These are phyloP conservation scores for Nepenthes alata DNA, from an alignment of 179 eudicot species.

Conservation along the genomic window DNA sequence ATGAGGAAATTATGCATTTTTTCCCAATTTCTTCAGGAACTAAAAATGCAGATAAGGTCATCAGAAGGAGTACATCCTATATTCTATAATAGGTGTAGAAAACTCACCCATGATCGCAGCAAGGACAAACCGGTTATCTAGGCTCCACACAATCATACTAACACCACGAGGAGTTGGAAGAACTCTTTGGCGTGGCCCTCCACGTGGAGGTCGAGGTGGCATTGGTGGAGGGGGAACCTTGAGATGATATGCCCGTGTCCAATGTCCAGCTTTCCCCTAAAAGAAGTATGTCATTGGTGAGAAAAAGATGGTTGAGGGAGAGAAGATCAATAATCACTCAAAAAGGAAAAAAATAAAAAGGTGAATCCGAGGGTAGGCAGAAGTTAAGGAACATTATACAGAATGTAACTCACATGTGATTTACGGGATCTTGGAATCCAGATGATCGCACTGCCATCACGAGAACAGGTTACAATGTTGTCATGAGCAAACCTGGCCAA, in stretches of 20 bases:
- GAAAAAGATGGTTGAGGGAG: background rate
- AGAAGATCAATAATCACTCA: background rate
- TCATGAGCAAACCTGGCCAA: constrained; percentile 76
- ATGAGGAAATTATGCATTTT: too few relatives aligned
- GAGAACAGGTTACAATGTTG: constrained; percentile 93
- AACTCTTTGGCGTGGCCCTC: constrained; percentile 91
- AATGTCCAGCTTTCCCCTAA: constrained; percentile 77
- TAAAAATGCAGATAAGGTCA: too few relatives aligned
- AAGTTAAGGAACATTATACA: background rate
- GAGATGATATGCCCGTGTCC: constrained; percentile 88
- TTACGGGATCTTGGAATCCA: constrained; percentile 97
- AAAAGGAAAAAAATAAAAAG: background rate
- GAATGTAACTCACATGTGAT: constrained; percentile 60
- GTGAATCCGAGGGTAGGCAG: background rate
- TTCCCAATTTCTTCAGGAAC: too few relatives aligned
- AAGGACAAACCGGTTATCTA: constrained; percentile 94
- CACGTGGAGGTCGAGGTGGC: constrained; percentile 82
- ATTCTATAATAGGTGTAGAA: too few relatives aligned
- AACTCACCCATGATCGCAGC: constrained; percentile 95
- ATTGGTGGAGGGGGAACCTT: constrained; percentile 94
- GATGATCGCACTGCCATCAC: constrained; percentile 96
- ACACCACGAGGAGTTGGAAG: constrained; percentile 94
- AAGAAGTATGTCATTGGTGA: constrained; percentile 4
- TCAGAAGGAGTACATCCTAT: too few relatives aligned
- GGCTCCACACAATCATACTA: constrained; percentile 94